Conservation (phyloP, 2,329 filamentous ascomycete genomes). For the Phyllosticta citriasiana region DNA sequence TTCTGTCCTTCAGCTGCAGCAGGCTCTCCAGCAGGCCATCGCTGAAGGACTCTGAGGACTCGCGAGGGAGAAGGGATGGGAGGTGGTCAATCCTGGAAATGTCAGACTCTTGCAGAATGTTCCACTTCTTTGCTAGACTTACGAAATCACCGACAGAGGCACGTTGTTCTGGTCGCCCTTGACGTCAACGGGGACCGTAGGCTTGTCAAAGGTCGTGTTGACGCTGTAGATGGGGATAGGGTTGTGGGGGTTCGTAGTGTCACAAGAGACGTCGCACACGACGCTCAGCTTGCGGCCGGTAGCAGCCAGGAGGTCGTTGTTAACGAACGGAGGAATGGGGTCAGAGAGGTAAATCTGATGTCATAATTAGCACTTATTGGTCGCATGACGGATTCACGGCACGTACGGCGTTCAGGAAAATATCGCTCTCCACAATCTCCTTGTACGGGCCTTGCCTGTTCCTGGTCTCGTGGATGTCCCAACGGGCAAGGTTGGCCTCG, state of each 20-base stretch:
- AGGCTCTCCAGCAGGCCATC: conserved; percentile 67
- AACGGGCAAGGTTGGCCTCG: conserved; percentile 57
- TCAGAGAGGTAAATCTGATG: conserved; percentile 66
- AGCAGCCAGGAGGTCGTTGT: conserved; percentile 55
- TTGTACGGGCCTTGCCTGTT: conserved; percentile 58
- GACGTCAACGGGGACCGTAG: conserved; percentile 67
- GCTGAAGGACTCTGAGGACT: conserved; percentile 80
- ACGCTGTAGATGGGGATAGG: conserved; percentile 72
- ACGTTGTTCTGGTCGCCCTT: conserved; percentile 37
- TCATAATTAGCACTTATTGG: conserved; percentile 5
- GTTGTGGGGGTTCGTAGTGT: conserved; percentile 64
- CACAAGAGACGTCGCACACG: conserved; percentile 44
- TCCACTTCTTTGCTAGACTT: conserved; percentile 8
- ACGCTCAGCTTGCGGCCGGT: conserved; percentile 65
- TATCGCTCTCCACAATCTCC: conserved; percentile 59
- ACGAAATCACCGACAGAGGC: conserved; percentile 65
- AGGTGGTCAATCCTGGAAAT: conserved; percentile 26
- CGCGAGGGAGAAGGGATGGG: conserved; percentile 62
- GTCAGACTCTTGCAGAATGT: not conserved
- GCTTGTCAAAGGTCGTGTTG: conserved; percentile 78
- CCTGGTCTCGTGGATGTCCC: conserved; percentile 71
- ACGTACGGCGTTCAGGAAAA: conserved; percentile 34
- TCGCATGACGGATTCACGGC: not conserved
- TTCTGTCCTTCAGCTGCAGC: conserved; percentile 65
- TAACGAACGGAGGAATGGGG: conserved; percentile 74